These are phyloP conservation scores for Globisporangium alternatum DNA, from an alignment of 352 stramenopile genomes.

Conservation along the genomic window DNA sequence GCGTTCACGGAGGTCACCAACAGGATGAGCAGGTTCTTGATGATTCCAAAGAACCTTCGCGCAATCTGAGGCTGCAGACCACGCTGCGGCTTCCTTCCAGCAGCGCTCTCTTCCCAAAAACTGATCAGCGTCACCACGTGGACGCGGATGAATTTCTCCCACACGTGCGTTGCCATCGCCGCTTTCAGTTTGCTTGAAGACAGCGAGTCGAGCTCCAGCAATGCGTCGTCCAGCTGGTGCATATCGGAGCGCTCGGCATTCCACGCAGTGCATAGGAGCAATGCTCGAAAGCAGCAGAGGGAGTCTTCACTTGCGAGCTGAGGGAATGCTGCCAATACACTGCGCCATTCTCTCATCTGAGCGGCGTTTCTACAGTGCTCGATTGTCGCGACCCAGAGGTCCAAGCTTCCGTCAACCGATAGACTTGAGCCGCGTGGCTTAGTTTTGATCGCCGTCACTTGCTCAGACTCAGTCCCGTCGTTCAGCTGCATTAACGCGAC, in stretches of 20 bases:
- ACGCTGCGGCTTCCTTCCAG: constrained; percentile 58
- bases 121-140: constrained; percentile 79
- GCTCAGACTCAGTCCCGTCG: constrained; percentile 49
- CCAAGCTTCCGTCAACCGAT: constrained; percentile 21
- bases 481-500: constrained; percentile 82
- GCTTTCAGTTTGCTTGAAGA: constrained; percentile 33
- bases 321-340: constrained; percentile 51
- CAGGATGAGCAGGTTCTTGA: constrained; percentile 52
- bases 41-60: constrained; percentile 75
- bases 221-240: constrained; percentile 75
- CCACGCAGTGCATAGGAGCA: constrained; percentile 67
- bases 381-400: constrained; percentile 61
- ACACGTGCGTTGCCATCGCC: constrained; percentile 73
- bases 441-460: constrained; percentile 24
- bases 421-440: constrained; percentile 16
- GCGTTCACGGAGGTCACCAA: constrained; percentile 35
- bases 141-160: constrained; percentile 78
- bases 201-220: constrained; percentile 60
- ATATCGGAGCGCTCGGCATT: constrained; percentile 82
- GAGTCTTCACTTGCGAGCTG: constrained; percentile 59
- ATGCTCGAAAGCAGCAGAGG: constrained; percentile 66
- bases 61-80: constrained; percentile 76
- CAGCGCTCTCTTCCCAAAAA: constrained; percentile 81
- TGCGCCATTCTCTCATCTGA: constrained; percentile 68
- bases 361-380: constrained; percentile 56